phyloP scores from a whole-genome alignment of 192 early-diverging fungal genomes.

The Podila clonocystis region DNA sequence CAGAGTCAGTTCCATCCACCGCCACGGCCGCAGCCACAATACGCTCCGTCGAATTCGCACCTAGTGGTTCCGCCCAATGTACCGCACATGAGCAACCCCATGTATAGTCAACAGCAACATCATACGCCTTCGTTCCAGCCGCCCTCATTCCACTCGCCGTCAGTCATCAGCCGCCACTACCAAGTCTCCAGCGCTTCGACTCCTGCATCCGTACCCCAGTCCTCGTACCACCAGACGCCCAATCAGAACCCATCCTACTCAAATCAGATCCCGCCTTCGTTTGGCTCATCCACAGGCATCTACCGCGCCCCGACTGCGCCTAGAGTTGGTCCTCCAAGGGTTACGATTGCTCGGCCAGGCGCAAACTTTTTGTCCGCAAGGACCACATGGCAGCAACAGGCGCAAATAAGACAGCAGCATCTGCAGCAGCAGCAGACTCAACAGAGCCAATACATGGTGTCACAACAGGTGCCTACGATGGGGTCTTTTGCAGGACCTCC shows the following conservation, averaged over 20 bases:
- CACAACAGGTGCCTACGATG: neutral
- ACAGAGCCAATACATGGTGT: neutral
- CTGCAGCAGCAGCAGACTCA: slow-evolving; percentile 10
- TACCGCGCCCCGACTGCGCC: neutral
- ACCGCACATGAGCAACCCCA: neutral
- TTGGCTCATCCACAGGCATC: neutral
- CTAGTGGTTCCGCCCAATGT: neutral
- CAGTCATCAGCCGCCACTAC: neutral
- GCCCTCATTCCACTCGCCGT: neutral
- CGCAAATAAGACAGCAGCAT: slow-evolving; percentile 14
- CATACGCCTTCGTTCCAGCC: too few relatives aligned
- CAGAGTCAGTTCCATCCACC: neutral
- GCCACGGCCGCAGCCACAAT: too few relatives aligned
- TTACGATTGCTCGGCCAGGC: slow-evolving; percentile 1
- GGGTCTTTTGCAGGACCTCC: neutral
- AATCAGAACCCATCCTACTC: neutral
- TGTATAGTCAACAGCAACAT: too few relatives aligned
- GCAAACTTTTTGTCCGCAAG: slow-evolving; percentile 4
- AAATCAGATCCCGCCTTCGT: neutral
- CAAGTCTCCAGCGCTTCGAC: neutral
- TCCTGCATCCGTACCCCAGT: neutral
- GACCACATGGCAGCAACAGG: slow-evolving; percentile 23
- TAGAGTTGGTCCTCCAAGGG: neutral
- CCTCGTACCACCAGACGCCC: neutral
- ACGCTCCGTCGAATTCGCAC: neutral